A percentile compares a stretch with the other conserved stretches of the same genome.
phyloP scores from a whole-genome alignment of 176 grass and related monocot species.

The Saccharum officinarum region DNA sequence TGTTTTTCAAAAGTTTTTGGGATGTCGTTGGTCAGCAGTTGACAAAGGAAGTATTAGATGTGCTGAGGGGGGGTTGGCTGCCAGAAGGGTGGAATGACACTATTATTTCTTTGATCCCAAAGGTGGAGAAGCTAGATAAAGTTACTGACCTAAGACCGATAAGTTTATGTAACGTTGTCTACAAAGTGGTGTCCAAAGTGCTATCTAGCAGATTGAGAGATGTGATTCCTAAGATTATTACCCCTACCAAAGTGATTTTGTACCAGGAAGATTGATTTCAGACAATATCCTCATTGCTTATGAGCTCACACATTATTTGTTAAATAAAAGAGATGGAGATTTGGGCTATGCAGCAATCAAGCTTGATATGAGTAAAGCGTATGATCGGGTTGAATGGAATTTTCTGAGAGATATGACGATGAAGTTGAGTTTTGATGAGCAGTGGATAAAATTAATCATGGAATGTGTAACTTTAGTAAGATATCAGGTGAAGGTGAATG shows the following conservation, averaged over 20 bases:
- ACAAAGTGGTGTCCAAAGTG: too few relatives aligned
- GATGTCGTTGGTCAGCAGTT: not conserved
- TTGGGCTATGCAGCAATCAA: not conserved
- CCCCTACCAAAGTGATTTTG: too few relatives aligned
- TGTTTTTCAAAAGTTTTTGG: not conserved
- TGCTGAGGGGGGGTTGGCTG: not conserved
- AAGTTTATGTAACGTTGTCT: too few relatives aligned
- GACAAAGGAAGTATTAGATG: not conserved
- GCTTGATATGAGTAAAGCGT: not conserved
- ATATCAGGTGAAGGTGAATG: not conserved
- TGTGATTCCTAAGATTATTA: not conserved
- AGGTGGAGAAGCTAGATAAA: not conserved
- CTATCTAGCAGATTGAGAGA: too few relatives aligned
- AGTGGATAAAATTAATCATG: not conserved
- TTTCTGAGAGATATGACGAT: not conserved
- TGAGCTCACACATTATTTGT: too few relatives aligned
- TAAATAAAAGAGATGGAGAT: not conserved
- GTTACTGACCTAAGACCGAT: too few relatives aligned
- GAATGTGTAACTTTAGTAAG: not conserved
- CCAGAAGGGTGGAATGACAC: not conserved
- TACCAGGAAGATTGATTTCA: too few relatives aligned
- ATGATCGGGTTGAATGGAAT: not conserved
- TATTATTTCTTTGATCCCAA: not conserved
- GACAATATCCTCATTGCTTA: too few relatives aligned
- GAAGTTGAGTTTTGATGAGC: not conserved